Percentiles rank a stretch among this genome's conserved stretches.
These are phyloP conservation scores for Nakazawaea siamensis DNA, from an alignment of 805 yeast genomes.

Conservation along the genomic window DNA sequence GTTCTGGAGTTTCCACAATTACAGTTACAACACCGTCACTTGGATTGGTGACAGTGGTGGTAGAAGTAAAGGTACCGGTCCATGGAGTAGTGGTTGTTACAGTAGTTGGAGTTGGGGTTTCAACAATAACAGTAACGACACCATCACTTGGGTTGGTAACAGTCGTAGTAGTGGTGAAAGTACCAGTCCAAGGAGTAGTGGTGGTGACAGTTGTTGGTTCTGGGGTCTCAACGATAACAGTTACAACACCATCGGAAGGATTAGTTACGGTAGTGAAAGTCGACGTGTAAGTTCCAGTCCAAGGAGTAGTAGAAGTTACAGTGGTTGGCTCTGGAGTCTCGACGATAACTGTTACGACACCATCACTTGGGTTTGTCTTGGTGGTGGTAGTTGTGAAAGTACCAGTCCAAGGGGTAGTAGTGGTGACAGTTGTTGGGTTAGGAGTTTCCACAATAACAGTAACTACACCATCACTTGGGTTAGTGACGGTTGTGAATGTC, in stretches of 20 bases:
- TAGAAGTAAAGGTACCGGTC: conserved; percentile 1
- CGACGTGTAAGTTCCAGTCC: not conserved
- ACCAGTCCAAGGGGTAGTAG: not conserved
- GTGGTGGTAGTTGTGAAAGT: not conserved
- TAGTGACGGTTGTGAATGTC: not conserved
- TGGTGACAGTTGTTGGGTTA: not conserved
- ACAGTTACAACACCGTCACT: not conserved
- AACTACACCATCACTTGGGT: not conserved
- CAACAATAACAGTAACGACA: not conserved
- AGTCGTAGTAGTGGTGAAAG: not conserved
- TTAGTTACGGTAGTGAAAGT: not conserved
- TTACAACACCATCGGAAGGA: not conserved
- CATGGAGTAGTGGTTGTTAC: not conserved
- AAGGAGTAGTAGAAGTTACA: not conserved
- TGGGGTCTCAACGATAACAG: not conserved
- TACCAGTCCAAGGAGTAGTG: not conserved
- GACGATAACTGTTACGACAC: not conserved
- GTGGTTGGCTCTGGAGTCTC: not conserved
- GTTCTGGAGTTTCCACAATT: not conserved
- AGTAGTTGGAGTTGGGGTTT: not conserved
- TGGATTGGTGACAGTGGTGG: not conserved
- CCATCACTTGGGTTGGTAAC: not conserved
- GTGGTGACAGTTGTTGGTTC: not conserved
- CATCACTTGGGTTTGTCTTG: not conserved
- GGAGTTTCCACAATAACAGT: not conserved